Percentiles rank a stretch among this genome's conserved stretches.
phyloP scores from a whole-genome alignment of 164 flowering plant genomes.

The Chloranthus sessilifolius region DNA sequence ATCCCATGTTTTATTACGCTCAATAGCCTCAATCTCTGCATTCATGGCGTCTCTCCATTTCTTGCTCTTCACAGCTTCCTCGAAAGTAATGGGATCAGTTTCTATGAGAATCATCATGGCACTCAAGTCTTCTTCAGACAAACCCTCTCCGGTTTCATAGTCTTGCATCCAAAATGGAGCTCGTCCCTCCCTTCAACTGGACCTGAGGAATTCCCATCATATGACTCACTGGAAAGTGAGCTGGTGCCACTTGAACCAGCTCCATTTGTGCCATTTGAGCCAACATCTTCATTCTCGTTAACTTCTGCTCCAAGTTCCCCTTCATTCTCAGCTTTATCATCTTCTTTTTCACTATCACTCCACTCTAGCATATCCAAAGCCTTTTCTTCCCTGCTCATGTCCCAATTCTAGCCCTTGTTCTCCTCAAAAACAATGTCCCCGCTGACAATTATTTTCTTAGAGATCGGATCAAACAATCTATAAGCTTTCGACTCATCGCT shows the following conservation, averaged over 20 bases:
- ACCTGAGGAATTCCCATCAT: no score
- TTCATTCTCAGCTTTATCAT: neutral
- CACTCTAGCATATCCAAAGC: neutral
- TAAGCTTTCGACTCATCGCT: no score
- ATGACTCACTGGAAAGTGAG: neutral
- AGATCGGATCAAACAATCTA: no score
- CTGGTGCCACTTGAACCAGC: conserved; percentile 1
- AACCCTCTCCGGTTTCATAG: conserved; percentile 4
- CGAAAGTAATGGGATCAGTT: neutral
- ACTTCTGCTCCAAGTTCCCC: neutral
- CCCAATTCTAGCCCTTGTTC: no score
- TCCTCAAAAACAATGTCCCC: no score
- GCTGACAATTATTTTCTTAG: no score
- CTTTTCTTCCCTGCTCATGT: conserved; percentile 1
- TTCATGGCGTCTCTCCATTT: conserved; percentile 1
- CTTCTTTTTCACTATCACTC: no score
- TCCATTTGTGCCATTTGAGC: conserved; percentile 1
- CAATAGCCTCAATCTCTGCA: conserved; percentile 7
- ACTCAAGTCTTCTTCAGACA: conserved; percentile 5
- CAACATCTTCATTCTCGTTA: neutral
- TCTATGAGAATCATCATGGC: conserved; percentile 2
- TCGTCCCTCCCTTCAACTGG: neutral
- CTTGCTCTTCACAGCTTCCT: conserved; percentile 3
- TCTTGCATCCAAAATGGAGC: conserved; percentile 3
- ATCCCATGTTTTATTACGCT: neutral